phyloP scores from a whole-genome alignment of 352 stramenopile genomes.

The Pythium brachiatum region DNA sequence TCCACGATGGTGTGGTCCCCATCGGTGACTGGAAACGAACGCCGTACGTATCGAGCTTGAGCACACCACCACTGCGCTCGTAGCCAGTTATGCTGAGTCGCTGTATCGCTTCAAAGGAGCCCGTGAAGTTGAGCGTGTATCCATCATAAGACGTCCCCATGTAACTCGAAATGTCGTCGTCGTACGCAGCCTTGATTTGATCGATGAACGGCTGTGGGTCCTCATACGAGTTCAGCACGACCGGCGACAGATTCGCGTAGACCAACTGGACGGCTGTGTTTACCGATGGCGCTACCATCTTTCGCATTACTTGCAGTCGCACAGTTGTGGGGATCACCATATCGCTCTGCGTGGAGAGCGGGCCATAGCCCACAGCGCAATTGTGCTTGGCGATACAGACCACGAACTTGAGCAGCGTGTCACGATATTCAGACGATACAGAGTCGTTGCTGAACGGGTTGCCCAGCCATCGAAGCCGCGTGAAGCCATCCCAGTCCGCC shows the following conservation, averaged over 20 bases:
- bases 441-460: conserved; percentile 1
- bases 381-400: neutral
- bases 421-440: neutral
- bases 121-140: neutral
- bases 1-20: neutral
- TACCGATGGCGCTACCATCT: neutral
- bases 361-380: neutral
- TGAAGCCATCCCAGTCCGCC: conserved; percentile 4
- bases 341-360: neutral
- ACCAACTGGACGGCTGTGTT: neutral
- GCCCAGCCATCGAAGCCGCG: neutral
- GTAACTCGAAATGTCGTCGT: neutral
- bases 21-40: neutral
- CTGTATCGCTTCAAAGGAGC: neutral
- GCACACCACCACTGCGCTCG: neutral
- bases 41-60: neutral
- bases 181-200: neutral
- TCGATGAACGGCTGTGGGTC: neutral
- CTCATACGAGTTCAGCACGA: neutral
- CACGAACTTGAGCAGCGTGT: neutral
- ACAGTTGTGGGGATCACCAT: neutral
- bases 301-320: neutral
- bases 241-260: neutral
- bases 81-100: neutral
- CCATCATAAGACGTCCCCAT: neutral